Base-by-base conservation (phyloP, 1,284 basidiomycete species). In the Fomitopsis palustris region DNA sequence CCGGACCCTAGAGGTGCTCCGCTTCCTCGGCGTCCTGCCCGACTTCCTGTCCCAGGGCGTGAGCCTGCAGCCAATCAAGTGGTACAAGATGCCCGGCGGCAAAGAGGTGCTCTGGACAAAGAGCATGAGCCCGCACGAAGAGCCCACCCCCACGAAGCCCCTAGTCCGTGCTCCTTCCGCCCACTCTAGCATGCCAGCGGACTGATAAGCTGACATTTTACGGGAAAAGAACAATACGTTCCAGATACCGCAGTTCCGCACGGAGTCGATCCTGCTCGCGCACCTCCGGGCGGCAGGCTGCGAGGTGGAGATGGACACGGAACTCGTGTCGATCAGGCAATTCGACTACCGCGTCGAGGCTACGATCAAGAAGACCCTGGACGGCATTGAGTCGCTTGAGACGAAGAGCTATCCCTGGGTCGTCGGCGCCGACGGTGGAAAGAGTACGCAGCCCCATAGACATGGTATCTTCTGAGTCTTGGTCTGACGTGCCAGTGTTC, bases 371-470 rank as follows among this genome's bases (percentile, higher is more conserved):
- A 62, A 59, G 23, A 53, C 27, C 2, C 25, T 35, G 2, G 56
- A 33, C 17, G 58, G 51, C 35, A 19, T 33, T 29, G 63, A 62
- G 42, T 31, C 17, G 1, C 1, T 21, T 6, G 58, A 64, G 38
- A 62, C 45, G 62, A 54, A 67, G 25, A 31, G 54, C 10, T 58
- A 55, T 19, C 56, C 56, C 8, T 75, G 62, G 49, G 47, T 77
- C 6, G 60, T 77, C 14, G 75, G 75, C 6, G 67, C 73, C 3
- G 74, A 77, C 62, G 76, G 75, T 8, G 75, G 69, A 9, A 67
- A 62, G 65, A 70, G 74, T 75, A 31, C 14, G 31, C n/a, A n/a
- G n/a, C n/a, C n/a, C n/a, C n/a, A n/a, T n/a, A n/a, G n/a, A n/a
- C n/a, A n/a, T n/a, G n/a, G n/a, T n/a, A n/a, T n/a, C n/a, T n/a